Evolutionary conservation across 2,329 filamentous ascomycete species (phyloP).

Genomic region (Pleomassaria siparia): DNA sequence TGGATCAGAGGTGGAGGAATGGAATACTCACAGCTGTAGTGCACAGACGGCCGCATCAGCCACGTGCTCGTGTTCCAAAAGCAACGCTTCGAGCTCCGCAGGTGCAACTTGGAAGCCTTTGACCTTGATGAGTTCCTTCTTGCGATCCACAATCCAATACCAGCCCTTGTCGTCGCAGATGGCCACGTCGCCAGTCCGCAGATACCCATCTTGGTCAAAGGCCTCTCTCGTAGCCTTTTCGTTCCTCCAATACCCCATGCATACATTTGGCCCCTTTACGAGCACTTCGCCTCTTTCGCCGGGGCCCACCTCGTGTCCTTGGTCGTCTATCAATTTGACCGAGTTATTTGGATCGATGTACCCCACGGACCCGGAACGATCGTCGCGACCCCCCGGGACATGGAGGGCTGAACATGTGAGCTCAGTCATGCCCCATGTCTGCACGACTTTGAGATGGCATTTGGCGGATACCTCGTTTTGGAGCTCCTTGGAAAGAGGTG

Average conservation of each 20-base stretch:
- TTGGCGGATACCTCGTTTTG: conserved; percentile 43
- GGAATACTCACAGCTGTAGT: conserved; percentile 4
- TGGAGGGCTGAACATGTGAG: conserved; percentile 41
- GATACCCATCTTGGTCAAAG: conserved; percentile 39
- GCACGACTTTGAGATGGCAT: conserved; percentile 39
- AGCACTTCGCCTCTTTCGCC: conserved; percentile 41
- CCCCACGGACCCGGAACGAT: conserved; percentile 38
- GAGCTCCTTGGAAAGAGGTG: conserved; percentile 41
- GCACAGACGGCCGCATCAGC: conserved; percentile 62
- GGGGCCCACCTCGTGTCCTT: conserved; percentile 40
- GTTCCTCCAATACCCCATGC: conserved; percentile 44
- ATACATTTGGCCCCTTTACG: conserved; percentile 44
- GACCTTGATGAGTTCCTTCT: conserved; percentile 59
- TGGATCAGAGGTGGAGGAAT: neutral
- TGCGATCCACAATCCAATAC: conserved; percentile 36
- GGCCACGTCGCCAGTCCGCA: conserved; percentile 37
- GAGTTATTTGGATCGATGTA: conserved; percentile 40
- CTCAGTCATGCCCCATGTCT: conserved; percentile 46
- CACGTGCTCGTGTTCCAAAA: conserved; percentile 57
- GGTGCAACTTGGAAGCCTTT: conserved; percentile 63
- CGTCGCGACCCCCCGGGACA: conserved; percentile 39
- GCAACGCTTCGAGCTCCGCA: conserved; percentile 58
- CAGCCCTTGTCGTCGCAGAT: conserved; percentile 34
- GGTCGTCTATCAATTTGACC: conserved; percentile 44
- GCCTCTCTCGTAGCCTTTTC: conserved; percentile 39